These are phyloP conservation scores for Streptanthus diversifolius DNA, from an alignment of 345 rosid genomes.

Conservation along the genomic window DNA sequence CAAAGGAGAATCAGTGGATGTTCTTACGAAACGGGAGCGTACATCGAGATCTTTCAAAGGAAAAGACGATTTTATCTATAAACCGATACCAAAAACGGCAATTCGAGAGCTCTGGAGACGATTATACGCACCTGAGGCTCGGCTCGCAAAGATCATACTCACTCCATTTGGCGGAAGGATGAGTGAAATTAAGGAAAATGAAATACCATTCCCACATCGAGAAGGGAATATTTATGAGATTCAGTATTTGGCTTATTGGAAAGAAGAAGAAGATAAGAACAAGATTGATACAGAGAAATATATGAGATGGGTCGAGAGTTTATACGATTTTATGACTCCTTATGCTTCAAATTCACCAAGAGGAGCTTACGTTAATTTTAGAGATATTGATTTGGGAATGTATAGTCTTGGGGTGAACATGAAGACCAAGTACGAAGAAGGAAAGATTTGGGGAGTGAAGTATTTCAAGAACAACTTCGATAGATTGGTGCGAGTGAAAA, in stretches of 20 bases:
- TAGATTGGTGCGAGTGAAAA: slow-evolving; percentile 39
- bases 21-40: slow-evolving; percentile 9
- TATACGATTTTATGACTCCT: slow-evolving; percentile 46
- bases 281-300: slow-evolving; percentile 16
- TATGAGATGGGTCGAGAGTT: slow-evolving; percentile 27
- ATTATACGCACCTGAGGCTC: not conserved
- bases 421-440: slow-evolving; percentile 31
- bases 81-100: slow-evolving; percentile 35
- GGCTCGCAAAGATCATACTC: slow-evolving; percentile 26
- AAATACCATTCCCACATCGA: slow-evolving; percentile 52
- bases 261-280: slow-evolving; percentile 26
- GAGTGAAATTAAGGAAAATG: slow-evolving; percentile 40
- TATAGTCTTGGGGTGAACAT: slow-evolving; percentile 16
- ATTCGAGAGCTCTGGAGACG: slow-evolving; percentile 30
- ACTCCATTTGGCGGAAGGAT: slow-evolving; percentile 64
- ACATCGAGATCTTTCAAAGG: slow-evolving; percentile 34
- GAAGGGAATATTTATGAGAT: slow-evolving; percentile 47
- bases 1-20: slow-evolving; percentile 11
- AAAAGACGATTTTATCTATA: slow-evolving; percentile 45
- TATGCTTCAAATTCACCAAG: slow-evolving; percentile 63
- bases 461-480: slow-evolving; percentile 42
- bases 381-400: slow-evolving; percentile 51
- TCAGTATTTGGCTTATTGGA: slow-evolving; percentile 40
- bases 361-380: slow-evolving; percentile 42
- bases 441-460: slow-evolving; percentile 41